Conservation (phyloP, 208 protist species). For the Endotrypanum monterogeii region DNA sequence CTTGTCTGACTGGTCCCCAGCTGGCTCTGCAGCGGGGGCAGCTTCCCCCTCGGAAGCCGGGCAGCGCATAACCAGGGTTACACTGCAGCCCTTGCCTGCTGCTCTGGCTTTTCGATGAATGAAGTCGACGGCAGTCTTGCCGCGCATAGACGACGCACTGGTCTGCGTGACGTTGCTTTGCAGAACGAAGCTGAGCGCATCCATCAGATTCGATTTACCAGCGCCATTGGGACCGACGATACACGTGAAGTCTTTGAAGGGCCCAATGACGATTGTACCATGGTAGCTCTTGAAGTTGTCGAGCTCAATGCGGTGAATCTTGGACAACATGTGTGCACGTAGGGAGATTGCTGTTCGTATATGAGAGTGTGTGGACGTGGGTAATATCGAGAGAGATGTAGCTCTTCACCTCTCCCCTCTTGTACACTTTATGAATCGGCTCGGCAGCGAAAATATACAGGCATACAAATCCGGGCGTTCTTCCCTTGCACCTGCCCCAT, state of each 20-base stretch:
- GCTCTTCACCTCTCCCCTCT: too few relatives aligned
- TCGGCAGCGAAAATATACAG: too few relatives aligned
- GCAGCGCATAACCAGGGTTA: slow-evolving; percentile 83
- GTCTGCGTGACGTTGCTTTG: slow-evolving; percentile 57
- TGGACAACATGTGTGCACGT: slow-evolving; percentile 49
- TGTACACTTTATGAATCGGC: too few relatives aligned
- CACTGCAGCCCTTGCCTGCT: slow-evolving; percentile 49
- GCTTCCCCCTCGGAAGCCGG: slow-evolving; percentile 1
- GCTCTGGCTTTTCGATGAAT: slow-evolving; percentile 81
- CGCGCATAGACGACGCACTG: slow-evolving; percentile 69
- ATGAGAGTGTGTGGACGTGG: not conserved
- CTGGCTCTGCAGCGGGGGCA: slow-evolving; percentile 5
- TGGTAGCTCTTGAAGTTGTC: slow-evolving; percentile 99
- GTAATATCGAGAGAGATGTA: too few relatives aligned
- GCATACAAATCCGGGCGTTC: too few relatives aligned
- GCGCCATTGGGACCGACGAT: slow-evolving; percentile 99
- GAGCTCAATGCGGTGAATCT: slow-evolving; percentile 91
- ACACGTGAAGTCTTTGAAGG: slow-evolving; percentile 98
- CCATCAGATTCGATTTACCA: slow-evolving; percentile 99
- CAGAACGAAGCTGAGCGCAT: slow-evolving; percentile 98
- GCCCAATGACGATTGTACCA: slow-evolving; percentile 93
- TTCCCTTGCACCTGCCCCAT: not conserved
- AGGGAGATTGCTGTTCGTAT: not conserved
- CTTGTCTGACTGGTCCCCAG: not conserved
- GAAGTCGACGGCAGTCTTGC: slow-evolving; percentile 86